These are phyloP conservation scores for Termitomyces sp. DNA, from an alignment of 768 basidiomycete species.

Conservation along the genomic window DNA sequence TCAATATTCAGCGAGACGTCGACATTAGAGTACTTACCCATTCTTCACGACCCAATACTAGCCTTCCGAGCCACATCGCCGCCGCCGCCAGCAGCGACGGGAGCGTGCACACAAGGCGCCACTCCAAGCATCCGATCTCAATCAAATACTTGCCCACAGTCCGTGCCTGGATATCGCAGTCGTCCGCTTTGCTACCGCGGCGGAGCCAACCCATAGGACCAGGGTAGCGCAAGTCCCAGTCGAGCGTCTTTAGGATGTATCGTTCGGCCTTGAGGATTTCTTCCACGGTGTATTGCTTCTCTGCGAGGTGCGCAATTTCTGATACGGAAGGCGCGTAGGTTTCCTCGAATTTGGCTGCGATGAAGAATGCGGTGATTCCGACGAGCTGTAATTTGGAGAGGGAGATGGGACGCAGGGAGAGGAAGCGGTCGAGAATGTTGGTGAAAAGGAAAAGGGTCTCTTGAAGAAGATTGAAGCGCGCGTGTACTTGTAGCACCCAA, in stretches of 20 bases:
- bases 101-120: slow-evolving; percentile 64
- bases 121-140: slow-evolving; percentile 81
- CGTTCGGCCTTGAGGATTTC: slow-evolving; percentile 88
- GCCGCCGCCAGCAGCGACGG: slow-evolving; percentile 82
- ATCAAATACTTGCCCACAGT: slow-evolving; percentile 89
- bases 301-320: slow-evolving; percentile 77
- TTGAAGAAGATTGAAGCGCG: slow-evolving; percentile 76
- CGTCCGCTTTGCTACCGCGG: slow-evolving; percentile 89
- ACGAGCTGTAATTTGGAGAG: slow-evolving; percentile 87
- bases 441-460: slow-evolving; percentile 89
- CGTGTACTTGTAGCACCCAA: slow-evolving; percentile 91
- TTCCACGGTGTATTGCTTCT: slow-evolving; percentile 66
- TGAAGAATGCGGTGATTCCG: slow-evolving; percentile 81
- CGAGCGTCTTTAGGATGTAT: slow-evolving; percentile 80
- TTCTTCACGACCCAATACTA: slow-evolving; percentile 70
- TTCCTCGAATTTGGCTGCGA: slow-evolving; percentile 91
- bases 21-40: slow-evolving; percentile 55
- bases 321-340: slow-evolving; percentile 80
- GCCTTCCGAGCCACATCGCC: slow-evolving; percentile 78
- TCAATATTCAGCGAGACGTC: neutral
- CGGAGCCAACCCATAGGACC: slow-evolving; percentile 88
- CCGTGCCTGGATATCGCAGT: slow-evolving; percentile 78
- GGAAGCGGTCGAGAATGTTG: slow-evolving; percentile 80
- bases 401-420: slow-evolving; percentile 66
- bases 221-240: slow-evolving; percentile 83